Percentiles rank a stretch among this genome's conserved stretches.
These are phyloP conservation scores for Cyclotella sp. DNA, from an alignment of 108 stramenopile species.

Conservation along the genomic window DNA sequence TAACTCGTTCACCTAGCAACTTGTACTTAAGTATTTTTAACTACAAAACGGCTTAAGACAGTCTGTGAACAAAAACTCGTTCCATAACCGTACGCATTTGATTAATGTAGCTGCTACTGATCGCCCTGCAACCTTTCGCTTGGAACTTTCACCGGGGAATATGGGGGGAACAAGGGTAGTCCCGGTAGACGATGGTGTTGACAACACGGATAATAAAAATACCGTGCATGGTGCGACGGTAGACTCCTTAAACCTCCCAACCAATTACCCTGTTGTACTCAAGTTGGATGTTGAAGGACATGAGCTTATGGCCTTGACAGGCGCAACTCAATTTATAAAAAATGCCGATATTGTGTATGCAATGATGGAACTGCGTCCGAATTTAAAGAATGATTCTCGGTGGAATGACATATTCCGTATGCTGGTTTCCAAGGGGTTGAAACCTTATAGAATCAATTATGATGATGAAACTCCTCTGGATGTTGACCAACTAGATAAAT, in stretches of 20 bases:
- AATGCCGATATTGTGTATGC: slow-evolving; percentile 37
- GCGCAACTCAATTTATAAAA: slow-evolving; percentile 33
- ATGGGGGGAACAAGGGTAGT: slow-evolving; percentile 16
- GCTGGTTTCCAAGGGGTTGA: slow-evolving; percentile 21
- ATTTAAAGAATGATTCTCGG: neutral
- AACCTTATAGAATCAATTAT: slow-evolving; percentile 29
- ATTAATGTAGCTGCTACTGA: slow-evolving; percentile 21
- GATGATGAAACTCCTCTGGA: slow-evolving; percentile 23
- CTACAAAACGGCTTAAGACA: no score
- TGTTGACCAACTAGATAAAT: slow-evolving; percentile 19
- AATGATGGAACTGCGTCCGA: slow-evolving; percentile 25
- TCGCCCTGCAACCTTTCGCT: slow-evolving; percentile 7
- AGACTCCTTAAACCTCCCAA: slow-evolving; percentile 22
- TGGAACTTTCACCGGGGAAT: neutral
- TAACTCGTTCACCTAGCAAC: no score
- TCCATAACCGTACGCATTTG: slow-evolving; percentile 34
- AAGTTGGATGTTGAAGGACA: slow-evolving; percentile 50
- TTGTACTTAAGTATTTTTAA: no score
- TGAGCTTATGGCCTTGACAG: slow-evolving; percentile 25
- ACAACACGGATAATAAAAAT: slow-evolving; percentile 1
- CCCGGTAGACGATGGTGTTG: neutral
- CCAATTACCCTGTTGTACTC: slow-evolving; percentile 34
- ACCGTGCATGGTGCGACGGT: slow-evolving; percentile 12
- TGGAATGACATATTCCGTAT: slow-evolving; percentile 23
- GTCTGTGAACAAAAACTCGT: slow-evolving; percentile 23